Evolutionary conservation across 441 rosid genomes (phyloP).

Genomic region (Syzygium syzygioides): DNA sequence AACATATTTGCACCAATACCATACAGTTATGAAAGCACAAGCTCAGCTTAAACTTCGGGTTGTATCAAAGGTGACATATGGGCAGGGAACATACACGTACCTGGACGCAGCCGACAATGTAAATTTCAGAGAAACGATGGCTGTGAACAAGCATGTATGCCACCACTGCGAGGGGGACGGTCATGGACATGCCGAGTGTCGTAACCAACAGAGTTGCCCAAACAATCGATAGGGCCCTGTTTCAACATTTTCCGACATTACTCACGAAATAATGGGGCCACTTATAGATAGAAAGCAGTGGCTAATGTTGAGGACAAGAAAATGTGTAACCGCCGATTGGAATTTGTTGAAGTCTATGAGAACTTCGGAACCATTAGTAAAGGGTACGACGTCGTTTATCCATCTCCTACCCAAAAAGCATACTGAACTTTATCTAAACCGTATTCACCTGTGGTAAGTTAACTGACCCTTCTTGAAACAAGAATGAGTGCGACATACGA

Average conservation of each 20-base stretch:
- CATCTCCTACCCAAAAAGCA: background rate
- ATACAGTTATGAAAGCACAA: background rate
- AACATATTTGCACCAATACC: background rate
- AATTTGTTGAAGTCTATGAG: background rate
- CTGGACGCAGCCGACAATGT: conserved; percentile 71
- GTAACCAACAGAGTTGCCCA: conserved; percentile 90
- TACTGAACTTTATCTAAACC: background rate
- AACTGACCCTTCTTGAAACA: background rate
- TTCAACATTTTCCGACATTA: background rate
- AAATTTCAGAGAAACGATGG: conserved; percentile 58
- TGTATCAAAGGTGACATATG: background rate
- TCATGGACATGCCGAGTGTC: conserved; percentile 69
- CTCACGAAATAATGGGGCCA: background rate
- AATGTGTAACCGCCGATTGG: background rate
- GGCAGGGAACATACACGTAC: conserved; percentile 2
- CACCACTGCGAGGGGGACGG: conserved; percentile 79
- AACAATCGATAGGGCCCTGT: conserved; percentile 80
- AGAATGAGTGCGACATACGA: conserved; percentile 26
- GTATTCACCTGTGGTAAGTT: background rate
- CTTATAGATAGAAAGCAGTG: background rate
- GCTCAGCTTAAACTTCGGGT: background rate
- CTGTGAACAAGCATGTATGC: conserved; percentile 76
- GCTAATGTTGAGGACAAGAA: background rate
- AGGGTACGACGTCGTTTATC: background rate
- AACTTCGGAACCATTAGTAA: background rate